Percentiles rank a stretch among this genome's conserved stretches.
Evolutionary conservation across 1,284 basidiomycete species (phyloP).

Genomic region (Puccinia horiana): DNA sequence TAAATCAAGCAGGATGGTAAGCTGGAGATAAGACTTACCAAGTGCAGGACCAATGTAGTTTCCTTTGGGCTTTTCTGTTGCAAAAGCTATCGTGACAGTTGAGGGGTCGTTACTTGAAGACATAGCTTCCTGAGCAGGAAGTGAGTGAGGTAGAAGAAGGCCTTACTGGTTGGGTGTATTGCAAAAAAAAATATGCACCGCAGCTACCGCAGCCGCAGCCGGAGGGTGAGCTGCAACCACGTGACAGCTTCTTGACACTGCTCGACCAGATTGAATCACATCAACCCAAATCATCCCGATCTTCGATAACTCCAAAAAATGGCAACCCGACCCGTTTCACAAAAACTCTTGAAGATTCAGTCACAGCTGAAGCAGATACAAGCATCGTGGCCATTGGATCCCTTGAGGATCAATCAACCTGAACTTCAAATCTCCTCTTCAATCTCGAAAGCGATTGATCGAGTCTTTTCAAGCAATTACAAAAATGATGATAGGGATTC

Average conservation of each 20-base stretch:
- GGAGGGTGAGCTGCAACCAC: no score
- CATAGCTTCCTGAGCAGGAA: background rate
- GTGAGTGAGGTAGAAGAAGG: background rate
- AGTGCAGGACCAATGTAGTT: constrained; percentile 23
- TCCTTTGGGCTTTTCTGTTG: constrained; percentile 14
- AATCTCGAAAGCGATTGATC: constrained; percentile 13
- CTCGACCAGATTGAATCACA: no score
- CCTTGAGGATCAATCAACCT: constrained; percentile 15
- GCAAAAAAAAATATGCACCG: no score
- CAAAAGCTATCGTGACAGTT: background rate
- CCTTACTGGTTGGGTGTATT: no score
- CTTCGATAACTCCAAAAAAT: background rate
- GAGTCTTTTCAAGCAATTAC: background rate
- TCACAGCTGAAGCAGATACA: background rate
- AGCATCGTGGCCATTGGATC: constrained; percentile 25
- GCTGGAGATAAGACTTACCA: background rate
- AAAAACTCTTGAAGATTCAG: background rate
- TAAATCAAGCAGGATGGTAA: background rate
- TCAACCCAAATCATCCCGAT: no score
- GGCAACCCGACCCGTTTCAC: background rate
- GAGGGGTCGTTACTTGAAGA: background rate
- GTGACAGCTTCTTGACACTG: no score
- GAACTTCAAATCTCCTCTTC: constrained; percentile 28
- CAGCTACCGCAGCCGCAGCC: no score
- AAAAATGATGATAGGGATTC: background rate